These are phyloP conservation scores for Flaveria floridana DNA, from an alignment of 140 eudicot genomes.

Conservation along the genomic window DNA sequence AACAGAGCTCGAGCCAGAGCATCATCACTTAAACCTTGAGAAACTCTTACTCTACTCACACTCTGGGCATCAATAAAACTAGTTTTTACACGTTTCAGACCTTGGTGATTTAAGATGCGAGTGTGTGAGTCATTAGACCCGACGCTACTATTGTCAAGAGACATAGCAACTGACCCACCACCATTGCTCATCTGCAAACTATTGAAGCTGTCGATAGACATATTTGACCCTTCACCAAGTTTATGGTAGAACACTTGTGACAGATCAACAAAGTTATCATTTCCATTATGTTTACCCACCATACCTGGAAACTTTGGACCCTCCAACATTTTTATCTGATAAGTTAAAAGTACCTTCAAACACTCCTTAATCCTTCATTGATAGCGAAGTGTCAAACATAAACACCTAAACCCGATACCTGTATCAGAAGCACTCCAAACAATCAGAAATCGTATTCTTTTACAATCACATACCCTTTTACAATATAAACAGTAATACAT, in stretches of 20 bases:
- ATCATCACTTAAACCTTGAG: conserved; percentile 62
- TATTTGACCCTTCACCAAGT: conserved; percentile 53
- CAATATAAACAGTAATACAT: no score
- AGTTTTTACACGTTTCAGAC: conserved; percentile 45
- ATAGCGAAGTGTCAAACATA: no score
- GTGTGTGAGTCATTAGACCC: conserved; percentile 74
- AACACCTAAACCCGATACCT: no score
- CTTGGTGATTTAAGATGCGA: conserved; percentile 55
- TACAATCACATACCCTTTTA: no score
- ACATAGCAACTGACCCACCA: conserved; percentile 21
- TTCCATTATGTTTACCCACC: conserved; percentile 35
- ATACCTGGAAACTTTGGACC: conserved; percentile 46
- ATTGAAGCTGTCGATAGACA: conserved; percentile 62
- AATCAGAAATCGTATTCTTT: no score
- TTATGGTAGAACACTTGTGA: conserved; percentile 56
- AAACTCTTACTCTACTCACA: conserved; percentile 39
- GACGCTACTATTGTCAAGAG: conserved; percentile 64
- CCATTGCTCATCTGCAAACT: conserved; percentile 51
- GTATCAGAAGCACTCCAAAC: no score
- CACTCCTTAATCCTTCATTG: background rate
- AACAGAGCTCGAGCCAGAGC: conserved; percentile 69
- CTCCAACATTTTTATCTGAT: conserved; percentile 50
- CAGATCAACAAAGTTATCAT: conserved; percentile 41
- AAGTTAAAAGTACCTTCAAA: background rate
- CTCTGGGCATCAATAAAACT: conserved; percentile 42